Conservation (phyloP, 352 stramenopile species). For the Phytophthora constricta region DNA sequence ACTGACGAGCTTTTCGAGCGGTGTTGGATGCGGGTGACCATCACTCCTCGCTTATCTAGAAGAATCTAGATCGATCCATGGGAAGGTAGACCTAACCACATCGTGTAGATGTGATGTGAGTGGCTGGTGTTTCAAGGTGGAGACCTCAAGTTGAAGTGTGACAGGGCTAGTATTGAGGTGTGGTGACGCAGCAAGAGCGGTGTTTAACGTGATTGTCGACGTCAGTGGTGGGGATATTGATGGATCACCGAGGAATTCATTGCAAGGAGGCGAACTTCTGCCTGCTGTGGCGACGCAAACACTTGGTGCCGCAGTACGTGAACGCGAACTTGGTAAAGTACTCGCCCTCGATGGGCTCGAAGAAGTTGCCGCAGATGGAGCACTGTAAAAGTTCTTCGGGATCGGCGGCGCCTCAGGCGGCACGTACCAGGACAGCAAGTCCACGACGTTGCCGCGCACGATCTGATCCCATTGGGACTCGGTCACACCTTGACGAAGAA, state of each 20-base stretch:
- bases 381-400: constrained; percentile 77
- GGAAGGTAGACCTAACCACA: no score
- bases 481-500: constrained; percentile 45
- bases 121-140: no score
- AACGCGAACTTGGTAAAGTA: constrained; percentile 90
- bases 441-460: constrained; percentile 46
- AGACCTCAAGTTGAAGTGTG: no score
- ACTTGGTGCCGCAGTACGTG: constrained; percentile 86
- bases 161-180: no score
- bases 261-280: constrained; percentile 49
- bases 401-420: constrained; percentile 55
- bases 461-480: constrained; percentile 52
- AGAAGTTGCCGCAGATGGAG: constrained; percentile 73
- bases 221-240: background rate
- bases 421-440: constrained; percentile 69
- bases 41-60: no score
- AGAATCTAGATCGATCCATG: no score
- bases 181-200: background rate
- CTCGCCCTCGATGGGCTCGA: constrained; percentile 86
- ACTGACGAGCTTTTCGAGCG: constrained; percentile 17
- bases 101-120: no score
- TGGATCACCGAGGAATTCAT: background rate
- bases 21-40: no score
- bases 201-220: background rate
- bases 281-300: constrained; percentile 74